Conservation (phyloP, 495 filamentous ascomycete genomes). For the Xylaria telfairii region DNA sequence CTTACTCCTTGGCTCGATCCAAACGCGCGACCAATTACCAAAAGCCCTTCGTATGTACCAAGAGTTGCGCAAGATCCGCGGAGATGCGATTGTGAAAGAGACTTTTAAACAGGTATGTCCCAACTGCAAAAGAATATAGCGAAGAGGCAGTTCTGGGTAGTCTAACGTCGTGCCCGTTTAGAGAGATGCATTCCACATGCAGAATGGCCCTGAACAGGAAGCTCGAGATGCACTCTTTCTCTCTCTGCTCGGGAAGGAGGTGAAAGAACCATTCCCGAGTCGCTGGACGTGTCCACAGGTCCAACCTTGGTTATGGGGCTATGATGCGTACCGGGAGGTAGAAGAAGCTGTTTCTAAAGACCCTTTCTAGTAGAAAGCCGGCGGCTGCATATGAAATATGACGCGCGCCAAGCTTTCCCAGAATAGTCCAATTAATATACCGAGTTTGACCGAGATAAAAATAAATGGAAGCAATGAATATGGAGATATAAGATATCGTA, state of each 20-base stretch:
- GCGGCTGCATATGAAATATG: neutral
- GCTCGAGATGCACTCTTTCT: conserved; percentile 54
- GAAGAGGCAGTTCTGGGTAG: neutral
- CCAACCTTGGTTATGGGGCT: conserved; percentile 67
- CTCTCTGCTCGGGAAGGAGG: conserved; percentile 51
- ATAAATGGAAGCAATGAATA: neutral
- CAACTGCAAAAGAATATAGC: neutral
- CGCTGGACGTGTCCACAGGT: conserved; percentile 67
- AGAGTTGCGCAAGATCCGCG: conserved; percentile 58
- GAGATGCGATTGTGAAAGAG: conserved; percentile 59
- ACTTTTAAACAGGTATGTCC: conserved; percentile 49
- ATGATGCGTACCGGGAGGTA: conserved; percentile 64
- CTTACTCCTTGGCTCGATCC: conserved; percentile 15
- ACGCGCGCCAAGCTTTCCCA: neutral
- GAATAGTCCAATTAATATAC: neutral
- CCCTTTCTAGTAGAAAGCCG: conserved; percentile 34
- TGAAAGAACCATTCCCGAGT: conserved; percentile 61
- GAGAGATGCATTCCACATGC: conserved; percentile 61
- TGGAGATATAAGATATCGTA: neutral
- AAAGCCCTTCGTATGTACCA: conserved; percentile 59
- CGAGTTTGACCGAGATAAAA: neutral
- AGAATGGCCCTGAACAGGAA: conserved; percentile 55
- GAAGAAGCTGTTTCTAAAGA: conserved; percentile 54
- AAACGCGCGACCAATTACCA: conserved; percentile 47
- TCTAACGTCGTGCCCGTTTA: conserved; percentile 4